phyloP scores from a whole-genome alignment of 129 eudicot species.

The Solidago caesia region DNA sequence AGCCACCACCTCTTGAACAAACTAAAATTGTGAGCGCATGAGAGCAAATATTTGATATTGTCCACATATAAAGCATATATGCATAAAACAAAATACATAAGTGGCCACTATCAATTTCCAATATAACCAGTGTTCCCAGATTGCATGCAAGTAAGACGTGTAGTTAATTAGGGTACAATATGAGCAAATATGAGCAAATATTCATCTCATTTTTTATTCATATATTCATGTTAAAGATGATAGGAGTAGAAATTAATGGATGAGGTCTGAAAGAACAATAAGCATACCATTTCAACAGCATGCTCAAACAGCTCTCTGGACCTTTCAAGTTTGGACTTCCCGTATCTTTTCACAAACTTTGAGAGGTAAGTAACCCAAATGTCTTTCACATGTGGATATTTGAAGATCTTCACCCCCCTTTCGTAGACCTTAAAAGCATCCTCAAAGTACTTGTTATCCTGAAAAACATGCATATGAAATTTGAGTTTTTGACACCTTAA shows the following conservation, averaged over 20 bases:
- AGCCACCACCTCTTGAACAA: too few species aligned
- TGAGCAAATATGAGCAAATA: not conserved
- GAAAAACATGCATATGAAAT: constrained; percentile 20
- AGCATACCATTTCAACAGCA: constrained; percentile 82
- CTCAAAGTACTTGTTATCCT: constrained; percentile 92
- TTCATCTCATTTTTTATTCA: too few species aligned
- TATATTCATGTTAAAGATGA: too few species aligned
- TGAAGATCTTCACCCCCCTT: constrained; percentile 94
- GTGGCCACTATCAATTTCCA: not conserved
- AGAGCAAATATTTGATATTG: too few species aligned
- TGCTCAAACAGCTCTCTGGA: constrained; percentile 85
- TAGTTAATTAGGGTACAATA: too few species aligned
- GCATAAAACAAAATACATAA: not conserved
- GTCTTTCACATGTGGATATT: constrained; percentile 93
- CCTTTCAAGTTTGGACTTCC: constrained; percentile 81
- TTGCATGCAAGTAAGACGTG: too few species aligned
- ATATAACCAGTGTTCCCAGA: too few species aligned
- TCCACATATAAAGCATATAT: not conserved
- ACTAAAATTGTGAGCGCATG: too few species aligned
- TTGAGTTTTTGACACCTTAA: constrained; percentile 6
- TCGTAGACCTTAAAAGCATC: constrained; percentile 96
- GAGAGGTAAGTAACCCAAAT: constrained; percentile 95
- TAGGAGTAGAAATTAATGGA: not conserved
- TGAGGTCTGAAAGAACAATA: not conserved
- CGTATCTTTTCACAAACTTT: constrained; percentile 93